Evolutionary conservation across 148 eudicot genomes (phyloP).

Genomic region (Gaultheria prostrata): DNA sequence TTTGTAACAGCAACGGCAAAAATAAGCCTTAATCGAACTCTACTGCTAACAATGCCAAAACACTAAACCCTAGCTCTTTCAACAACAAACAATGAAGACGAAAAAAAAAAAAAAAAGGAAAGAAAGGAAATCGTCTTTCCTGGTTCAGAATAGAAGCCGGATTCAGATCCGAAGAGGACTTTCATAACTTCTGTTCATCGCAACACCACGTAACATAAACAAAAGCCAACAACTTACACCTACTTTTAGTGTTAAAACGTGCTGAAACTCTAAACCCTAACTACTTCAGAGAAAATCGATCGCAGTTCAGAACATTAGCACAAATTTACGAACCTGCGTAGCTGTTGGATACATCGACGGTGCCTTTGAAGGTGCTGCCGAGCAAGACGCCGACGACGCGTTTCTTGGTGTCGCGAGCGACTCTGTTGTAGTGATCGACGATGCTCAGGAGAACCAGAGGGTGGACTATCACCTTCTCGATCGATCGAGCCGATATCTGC

Average conservation of each 20-base stretch:
- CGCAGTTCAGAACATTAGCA: background rate
- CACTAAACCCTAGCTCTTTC: background rate
- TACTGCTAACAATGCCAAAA: background rate
- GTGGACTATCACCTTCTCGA: slow-evolving; percentile 90
- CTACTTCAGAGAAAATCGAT: background rate
- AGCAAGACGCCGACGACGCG: slow-evolving; percentile 91
- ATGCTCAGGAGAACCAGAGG: slow-evolving; percentile 89
- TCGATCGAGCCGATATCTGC: slow-evolving; percentile 67
- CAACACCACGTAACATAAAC: background rate
- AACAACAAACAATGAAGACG: too few relatives aligned
- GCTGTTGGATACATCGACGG: slow-evolving; percentile 85
- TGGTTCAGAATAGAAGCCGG: background rate
- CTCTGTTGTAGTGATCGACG: slow-evolving; percentile 97
- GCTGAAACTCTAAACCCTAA: slow-evolving; percentile 1
- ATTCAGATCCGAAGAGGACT: background rate
- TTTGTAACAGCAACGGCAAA: background rate
- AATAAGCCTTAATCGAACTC: background rate
- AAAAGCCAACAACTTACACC: background rate
- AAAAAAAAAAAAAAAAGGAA: too few relatives aligned
- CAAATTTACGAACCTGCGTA: slow-evolving; percentile 56
- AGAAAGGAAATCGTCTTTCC: background rate
- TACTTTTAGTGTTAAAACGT: background rate
- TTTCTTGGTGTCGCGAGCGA: slow-evolving; percentile 89
- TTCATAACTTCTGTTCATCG: background rate
- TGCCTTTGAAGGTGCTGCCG: slow-evolving; percentile 72